Percentiles rank a stretch among this genome's conserved stretches.
Evolutionary conservation across 768 basidiomycete genomes (phyloP).

Genomic region (Tricholomella constricta): DNA sequence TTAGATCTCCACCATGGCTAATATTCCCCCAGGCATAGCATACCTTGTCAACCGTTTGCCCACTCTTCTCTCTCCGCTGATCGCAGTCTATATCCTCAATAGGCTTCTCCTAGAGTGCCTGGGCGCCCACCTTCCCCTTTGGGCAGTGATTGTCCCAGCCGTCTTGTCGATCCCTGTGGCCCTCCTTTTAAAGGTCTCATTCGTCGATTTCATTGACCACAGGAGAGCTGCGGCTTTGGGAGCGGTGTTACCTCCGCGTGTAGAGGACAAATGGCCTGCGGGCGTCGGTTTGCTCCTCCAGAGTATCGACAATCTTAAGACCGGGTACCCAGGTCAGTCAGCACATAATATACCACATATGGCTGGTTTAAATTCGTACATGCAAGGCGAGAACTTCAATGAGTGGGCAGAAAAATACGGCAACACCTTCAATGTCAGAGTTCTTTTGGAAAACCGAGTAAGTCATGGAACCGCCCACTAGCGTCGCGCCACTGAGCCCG

Average conservation of each 20-base stretch:
- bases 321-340: slow-evolving; percentile 37
- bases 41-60: slow-evolving; percentile 17
- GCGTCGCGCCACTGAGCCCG: neutral
- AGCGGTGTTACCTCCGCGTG: slow-evolving; percentile 34
- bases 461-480: neutral
- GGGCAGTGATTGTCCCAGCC: slow-evolving; percentile 8
- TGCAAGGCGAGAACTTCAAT: slow-evolving; percentile 31
- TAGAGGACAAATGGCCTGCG: slow-evolving; percentile 26
- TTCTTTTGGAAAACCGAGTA: slow-evolving; percentile 37
- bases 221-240: slow-evolving; percentile 31
- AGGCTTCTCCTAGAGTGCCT: slow-evolving; percentile 3
- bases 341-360: neutral
- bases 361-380: neutral
- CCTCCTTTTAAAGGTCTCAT: slow-evolving; percentile 17
- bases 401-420: slow-evolving; percentile 25
- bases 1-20: slow-evolving; percentile 5
- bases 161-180: slow-evolving; percentile 15
- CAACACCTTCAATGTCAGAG: slow-evolving; percentile 25
- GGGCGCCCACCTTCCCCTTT: slow-evolving; percentile 11
- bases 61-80: slow-evolving; percentile 13
- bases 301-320: slow-evolving; percentile 25
- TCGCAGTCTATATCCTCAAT: slow-evolving; percentile 13
- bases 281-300: slow-evolving; percentile 23
- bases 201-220: slow-evolving; percentile 20
- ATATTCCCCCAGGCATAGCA: slow-evolving; percentile 19